Evolutionary conservation across 2,329 filamentous ascomycete genomes (phyloP), one percentile per base, ranked within the genome.

Genomic region (Apiospora hydei): DNA sequence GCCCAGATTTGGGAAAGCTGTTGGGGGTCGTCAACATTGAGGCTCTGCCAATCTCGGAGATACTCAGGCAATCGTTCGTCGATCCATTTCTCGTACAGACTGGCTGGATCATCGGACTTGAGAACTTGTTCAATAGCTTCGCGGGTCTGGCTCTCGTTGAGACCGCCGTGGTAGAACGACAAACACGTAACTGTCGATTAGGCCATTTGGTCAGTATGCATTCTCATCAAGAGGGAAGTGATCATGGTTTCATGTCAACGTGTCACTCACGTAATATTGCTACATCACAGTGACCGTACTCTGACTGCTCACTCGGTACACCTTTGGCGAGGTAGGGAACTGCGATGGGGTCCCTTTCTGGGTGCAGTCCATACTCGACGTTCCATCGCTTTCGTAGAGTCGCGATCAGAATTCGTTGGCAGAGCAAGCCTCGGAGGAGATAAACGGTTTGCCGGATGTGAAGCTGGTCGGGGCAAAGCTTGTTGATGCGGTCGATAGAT

Each of bases 241-340:
- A 38, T 38, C 5, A 6, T 38, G 34, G 5, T 38, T 5, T 16
- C 30, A 10, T n/a, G 11, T 57, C 51, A 41, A 5, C 41, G 21
- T 6, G 5, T 11, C 8, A 64, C 57, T 64, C 18, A 64, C 57
- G 13, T 44, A 47, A 14, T 4, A 72, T 57, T 14, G 43, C 34
- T 2, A 78, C 77, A 75, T 78, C 86, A 0, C 91, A 90, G 74
- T 94, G 91, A 0, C 90, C 89, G 77, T 88, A 94, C 75, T 94
- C 92, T 0, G 91, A 88, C 7, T 89, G 85, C 0, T 88, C 86
- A 0, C 86, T 87, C 0, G 92, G 91, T 0, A 86, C 83, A 2
- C 91, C 92, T 71, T 94, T 93, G 0, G 90, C 90, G 14, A 88
- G 84, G 68, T 87, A 94, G 0, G 92, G 92, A 0, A 94, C 92